Percentiles rank a stretch among this genome's conserved stretches.
Conservation (phyloP, 805 yeast genomes). For the Zygosaccharomyces siamensis region DNA sequence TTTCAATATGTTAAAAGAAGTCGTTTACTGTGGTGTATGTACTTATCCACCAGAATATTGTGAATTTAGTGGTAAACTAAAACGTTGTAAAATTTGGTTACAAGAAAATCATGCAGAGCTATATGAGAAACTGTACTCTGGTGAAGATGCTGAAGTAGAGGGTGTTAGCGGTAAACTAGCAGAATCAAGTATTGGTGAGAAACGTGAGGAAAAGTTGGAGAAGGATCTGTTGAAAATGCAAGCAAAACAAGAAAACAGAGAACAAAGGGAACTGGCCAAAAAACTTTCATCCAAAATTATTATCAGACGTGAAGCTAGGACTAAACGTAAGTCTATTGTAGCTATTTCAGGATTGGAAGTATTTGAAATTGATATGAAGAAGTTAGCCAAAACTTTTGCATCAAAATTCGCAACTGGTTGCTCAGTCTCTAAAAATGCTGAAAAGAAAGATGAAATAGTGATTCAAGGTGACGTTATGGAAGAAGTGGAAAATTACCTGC, state of each 20-base stretch:
- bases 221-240: conserved; percentile 81
- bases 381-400: conserved; percentile 85
- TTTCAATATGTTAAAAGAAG: conserved; percentile 32
- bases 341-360: conserved; percentile 86
- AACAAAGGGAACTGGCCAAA: conserved; percentile 76
- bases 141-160: conserved; percentile 45
- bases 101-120: conserved; percentile 52
- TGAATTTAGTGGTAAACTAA: conserved; percentile 79
- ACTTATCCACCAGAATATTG: conserved; percentile 87
- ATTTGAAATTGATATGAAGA: conserved; percentile 83
- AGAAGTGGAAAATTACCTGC: conserved; percentile 75
- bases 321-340: conserved; percentile 81
- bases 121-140: conserved; percentile 53
- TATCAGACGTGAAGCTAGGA: conserved; percentile 83
- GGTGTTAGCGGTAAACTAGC: conserved; percentile 39
- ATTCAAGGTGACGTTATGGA: conserved; percentile 95
- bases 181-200: conserved; percentile 58
- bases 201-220: conserved; percentile 76
- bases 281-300: conserved; percentile 74
- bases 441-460: conserved; percentile 85
- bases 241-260: conserved; percentile 77
- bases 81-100: conserved; percentile 83
- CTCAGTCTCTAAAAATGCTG: conserved; percentile 81
- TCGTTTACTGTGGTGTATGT: conserved; percentile 73
- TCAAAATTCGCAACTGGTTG: conserved; percentile 96